Evolutionary conservation across 495 filamentous ascomycete species (phyloP), one percentile per base, ranked within the genome.

Genomic region (Talaromyces adpressus): DNA sequence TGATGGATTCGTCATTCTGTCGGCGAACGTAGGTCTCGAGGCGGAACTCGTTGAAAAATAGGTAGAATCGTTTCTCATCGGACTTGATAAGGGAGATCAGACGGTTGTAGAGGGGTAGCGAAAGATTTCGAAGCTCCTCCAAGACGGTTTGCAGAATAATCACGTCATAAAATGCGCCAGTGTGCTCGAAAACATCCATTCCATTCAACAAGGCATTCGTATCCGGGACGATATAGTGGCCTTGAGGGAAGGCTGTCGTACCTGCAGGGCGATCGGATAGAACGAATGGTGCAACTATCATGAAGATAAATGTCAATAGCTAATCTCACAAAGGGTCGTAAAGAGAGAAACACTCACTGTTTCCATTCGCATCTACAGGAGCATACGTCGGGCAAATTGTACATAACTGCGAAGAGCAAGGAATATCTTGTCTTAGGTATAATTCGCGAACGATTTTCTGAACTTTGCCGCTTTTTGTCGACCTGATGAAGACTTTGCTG

Each of bases 31-130:
- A 87, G 7, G 94, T 98, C 75, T 98, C 94, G 49, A 89, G 79
- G 47, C 94, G 86, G 70, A 98, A 98, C 63, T 98, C 94, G 74
- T 98, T 98, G 82, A 98, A 98, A 76, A 98, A 98, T 53, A 98
- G 90, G 72, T 97, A 98, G 71, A 96, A 98, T 14, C 93, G 86
- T 77, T 98, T 98, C 39, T 96, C 92, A 69, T 95, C 91, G 68
- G 92, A 96, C 72, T 90, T 95, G 30, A 92, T 95, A 68, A 98
- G 78, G 20, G 87, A 83, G 59, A 97, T 85, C 18, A 98, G 81
- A 45, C 94, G 92, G 70, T 97, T 96, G 79, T 98, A 98, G 58
- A 98, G 82, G 23, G 94, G 94, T 60, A 98, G 73, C 9, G 94
- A 98, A 57, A 93, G 87, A 71, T 97, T 97, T 67, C 90, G 87